Conservation (phyloP, 1,139 yeast genomes). For the Suhomyces ambrosiae region DNA sequence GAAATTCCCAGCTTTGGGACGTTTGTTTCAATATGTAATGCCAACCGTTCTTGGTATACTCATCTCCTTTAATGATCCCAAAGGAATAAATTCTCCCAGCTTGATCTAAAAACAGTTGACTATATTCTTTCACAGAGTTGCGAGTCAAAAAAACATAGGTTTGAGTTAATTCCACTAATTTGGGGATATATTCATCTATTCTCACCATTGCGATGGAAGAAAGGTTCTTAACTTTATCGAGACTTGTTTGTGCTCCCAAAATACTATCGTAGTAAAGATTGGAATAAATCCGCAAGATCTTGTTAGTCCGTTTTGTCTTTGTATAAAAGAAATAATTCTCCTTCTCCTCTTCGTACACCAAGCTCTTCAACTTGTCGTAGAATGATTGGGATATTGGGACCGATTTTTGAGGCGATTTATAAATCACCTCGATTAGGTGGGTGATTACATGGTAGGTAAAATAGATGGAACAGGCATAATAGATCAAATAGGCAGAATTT, state of each 20-base stretch:
- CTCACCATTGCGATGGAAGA: neutral
- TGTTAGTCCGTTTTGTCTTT: constrained; percentile 10
- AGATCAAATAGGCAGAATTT: constrained; percentile 23
- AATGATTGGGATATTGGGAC: neutral
- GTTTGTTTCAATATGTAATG: too few species aligned
- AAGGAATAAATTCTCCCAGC: neutral
- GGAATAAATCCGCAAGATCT: constrained; percentile 1
- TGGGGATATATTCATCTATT: neutral
- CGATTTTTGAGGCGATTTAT: neutral
- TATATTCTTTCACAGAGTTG: constrained; percentile 1
- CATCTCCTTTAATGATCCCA: neutral
- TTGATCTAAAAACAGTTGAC: neutral
- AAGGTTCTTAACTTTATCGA: neutral
- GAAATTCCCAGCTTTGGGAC: neutral
- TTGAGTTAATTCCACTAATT: neutral
- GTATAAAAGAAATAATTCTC: constrained; percentile 10
- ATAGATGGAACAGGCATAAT: constrained; percentile 14
- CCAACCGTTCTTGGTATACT: neutral
- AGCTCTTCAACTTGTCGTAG: constrained; percentile 1
- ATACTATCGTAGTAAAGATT: constrained; percentile 1
- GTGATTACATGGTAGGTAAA: constrained; percentile 1
- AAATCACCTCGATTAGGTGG: neutral
- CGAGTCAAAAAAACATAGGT: constrained; percentile 1
- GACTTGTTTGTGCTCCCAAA: neutral
- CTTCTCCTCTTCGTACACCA: constrained; percentile 17